phyloP scores from a whole-genome alignment of 1,284 basidiomycete species.

The Peniophora sp. region DNA sequence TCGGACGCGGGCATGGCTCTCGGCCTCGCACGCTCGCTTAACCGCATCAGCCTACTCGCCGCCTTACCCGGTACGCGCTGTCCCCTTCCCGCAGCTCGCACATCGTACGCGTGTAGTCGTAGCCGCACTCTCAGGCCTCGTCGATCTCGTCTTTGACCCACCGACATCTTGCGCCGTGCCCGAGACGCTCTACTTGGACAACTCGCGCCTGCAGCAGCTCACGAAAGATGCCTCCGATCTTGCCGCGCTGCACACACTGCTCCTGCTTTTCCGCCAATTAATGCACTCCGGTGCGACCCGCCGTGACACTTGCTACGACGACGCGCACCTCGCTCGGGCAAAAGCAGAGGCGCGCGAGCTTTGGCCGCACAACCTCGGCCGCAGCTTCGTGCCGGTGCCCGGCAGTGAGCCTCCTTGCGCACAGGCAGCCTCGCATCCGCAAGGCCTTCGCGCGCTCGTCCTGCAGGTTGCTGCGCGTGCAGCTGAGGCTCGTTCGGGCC shows the following conservation, averaged over 20 bases:
- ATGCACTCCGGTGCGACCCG: conserved; percentile 31
- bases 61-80: conserved; percentile 14
- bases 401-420: conserved; percentile 1
- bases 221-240: conserved; percentile 72
- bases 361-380: conserved; percentile 51
- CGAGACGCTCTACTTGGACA: conserved; percentile 83
- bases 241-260: conserved; percentile 71
- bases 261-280: conserved; percentile 75
- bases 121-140: conserved; percentile 55
- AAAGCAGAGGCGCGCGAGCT: conserved; percentile 77
- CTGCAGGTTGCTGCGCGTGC: conserved; percentile 27
- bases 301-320: conserved; percentile 11
- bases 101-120: conserved; percentile 23
- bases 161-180: conserved; percentile 50
- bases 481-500: conserved; percentile 13
- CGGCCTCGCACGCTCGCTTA: conserved; percentile 30
- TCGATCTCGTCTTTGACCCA: conserved; percentile 64
- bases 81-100: conserved; percentile 11
- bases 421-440: conserved; percentile 29
- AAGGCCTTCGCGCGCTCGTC: conserved; percentile 27
- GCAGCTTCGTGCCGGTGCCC: conserved; percentile 33
- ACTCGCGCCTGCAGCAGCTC: conserved; percentile 61
- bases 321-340: conserved; percentile 47
- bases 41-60: conserved; percentile 14
- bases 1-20: conserved; percentile 61